Percentiles rank a stretch among this genome's conserved stretches.
phyloP scores from a whole-genome alignment of 805 yeast genomes.

The Sporopachydermia lactativora region DNA sequence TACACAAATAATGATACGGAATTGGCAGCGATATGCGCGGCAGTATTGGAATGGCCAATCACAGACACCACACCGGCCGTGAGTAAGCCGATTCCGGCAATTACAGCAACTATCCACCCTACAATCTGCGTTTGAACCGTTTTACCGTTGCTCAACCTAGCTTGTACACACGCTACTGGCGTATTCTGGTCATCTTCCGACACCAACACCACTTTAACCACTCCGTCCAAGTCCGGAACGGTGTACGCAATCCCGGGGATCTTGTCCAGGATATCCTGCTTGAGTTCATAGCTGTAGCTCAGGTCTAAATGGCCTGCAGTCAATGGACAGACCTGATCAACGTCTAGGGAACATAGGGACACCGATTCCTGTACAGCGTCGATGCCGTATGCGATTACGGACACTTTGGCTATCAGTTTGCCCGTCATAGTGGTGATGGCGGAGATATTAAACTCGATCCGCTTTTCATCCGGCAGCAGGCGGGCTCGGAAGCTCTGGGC shows the following conservation, averaged over 20 bases:
- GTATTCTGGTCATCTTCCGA: constrained; percentile 27
- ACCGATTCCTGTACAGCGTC: constrained; percentile 39
- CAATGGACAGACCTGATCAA: constrained; percentile 64
- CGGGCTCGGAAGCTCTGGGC: constrained; percentile 71
- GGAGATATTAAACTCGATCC: constrained; percentile 52
- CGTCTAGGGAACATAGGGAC: constrained; percentile 47
- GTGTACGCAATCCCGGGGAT: constrained; percentile 81
- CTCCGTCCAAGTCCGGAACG: constrained; percentile 89
- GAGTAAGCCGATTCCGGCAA: constrained; percentile 76
- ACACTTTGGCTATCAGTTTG: constrained; percentile 49
- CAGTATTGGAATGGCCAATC: constrained; percentile 80
- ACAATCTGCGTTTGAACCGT: constrained; percentile 90
- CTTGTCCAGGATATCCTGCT: constrained; percentile 26
- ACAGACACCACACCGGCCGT: constrained; percentile 81
- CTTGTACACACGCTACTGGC: constrained; percentile 85
- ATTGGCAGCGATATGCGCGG: constrained; percentile 96
- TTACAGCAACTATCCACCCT: constrained; percentile 91
- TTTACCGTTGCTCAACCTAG: constrained; percentile 71
- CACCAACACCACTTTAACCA: constrained; percentile 61
- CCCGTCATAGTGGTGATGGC: constrained; percentile 72
- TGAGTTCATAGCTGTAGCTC: constrained; percentile 31
- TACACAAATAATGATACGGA: constrained; percentile 84
- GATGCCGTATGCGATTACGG: constrained; percentile 72
- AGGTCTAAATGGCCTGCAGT: constrained; percentile 78
- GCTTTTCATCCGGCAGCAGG: constrained; percentile 49